Percentiles rank a stretch among this genome's conserved stretches.
These are phyloP conservation scores for Citrus sinensis DNA, from an alignment of 345 rosid species.

Conservation along the genomic window DNA sequence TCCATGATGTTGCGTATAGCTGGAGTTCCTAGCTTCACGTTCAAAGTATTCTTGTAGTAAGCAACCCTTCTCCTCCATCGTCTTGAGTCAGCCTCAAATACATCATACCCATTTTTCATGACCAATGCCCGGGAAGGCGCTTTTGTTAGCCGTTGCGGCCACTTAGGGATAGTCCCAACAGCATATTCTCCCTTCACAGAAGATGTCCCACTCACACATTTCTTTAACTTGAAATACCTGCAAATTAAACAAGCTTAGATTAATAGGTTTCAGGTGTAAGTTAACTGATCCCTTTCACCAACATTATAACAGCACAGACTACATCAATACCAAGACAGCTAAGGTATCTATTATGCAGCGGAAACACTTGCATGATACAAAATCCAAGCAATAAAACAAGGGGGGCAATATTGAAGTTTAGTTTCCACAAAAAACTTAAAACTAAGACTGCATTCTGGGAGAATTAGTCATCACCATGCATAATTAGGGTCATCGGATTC, in stretches of 20 bases:
- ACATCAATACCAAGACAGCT: neutral
- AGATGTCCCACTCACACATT: conserved; percentile 59
- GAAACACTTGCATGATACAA: conserved; percentile 4
- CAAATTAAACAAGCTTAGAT: conserved; percentile 10
- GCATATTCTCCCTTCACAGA: conserved; percentile 64
- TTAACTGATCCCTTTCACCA: neutral
- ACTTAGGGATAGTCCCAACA: conserved; percentile 61
- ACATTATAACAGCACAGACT: neutral
- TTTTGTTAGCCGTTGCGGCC: conserved; percentile 79
- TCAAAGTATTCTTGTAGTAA: conserved; percentile 64
- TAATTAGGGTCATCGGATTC: conserved; percentile 59
- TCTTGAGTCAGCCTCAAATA: conserved; percentile 83
- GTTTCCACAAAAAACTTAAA: neutral
- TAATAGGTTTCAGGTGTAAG: neutral
- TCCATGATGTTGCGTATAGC: conserved; percentile 86
- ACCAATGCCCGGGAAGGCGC: conserved; percentile 64
- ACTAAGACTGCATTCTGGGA: conserved; percentile 2
- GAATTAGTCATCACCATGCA: conserved; percentile 61
- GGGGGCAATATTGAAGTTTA: neutral
- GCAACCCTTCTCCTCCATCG: conserved; percentile 88
- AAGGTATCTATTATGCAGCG: conserved; percentile 4
- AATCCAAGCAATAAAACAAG: neutral
- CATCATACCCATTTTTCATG: conserved; percentile 71
- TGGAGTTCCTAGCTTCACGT: conserved; percentile 67
- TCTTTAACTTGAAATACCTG: conserved; percentile 84